phyloP scores from a whole-genome alignment of 2,329 filamentous ascomycete genomes.

The Tolypocladium sp. region DNA sequence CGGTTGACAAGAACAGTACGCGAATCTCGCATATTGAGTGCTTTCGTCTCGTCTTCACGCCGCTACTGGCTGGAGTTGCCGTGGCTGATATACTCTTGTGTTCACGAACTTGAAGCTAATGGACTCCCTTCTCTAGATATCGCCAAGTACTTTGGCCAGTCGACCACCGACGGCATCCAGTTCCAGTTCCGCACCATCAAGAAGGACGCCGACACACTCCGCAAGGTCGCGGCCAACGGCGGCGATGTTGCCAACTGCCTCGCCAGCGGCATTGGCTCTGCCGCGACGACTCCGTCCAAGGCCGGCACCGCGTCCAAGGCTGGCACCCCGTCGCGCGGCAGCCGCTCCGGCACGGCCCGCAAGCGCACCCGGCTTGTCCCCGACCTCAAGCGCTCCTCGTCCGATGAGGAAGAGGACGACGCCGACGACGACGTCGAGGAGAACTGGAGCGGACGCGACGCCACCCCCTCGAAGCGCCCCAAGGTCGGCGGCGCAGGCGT shows the following conservation, averaged over 20 bases:
- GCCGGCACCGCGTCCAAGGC: slow-evolving; percentile 15
- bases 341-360: slow-evolving; percentile 14
- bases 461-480: slow-evolving; percentile 27
- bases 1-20: slow-evolving; percentile 32
- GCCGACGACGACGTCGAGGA: slow-evolving; percentile 16
- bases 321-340: slow-evolving; percentile 4
- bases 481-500: slow-evolving; percentile 15
- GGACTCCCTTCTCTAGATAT: slow-evolving; percentile 36
- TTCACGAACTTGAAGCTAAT: neutral
- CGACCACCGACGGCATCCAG: slow-evolving; percentile 46
- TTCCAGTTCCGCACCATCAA: slow-evolving; percentile 52
- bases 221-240: slow-evolving; percentile 31
- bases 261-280: slow-evolving; percentile 13
- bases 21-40: neutral
- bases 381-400: slow-evolving; percentile 16
- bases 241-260: slow-evolving; percentile 35
- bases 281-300: slow-evolving; percentile 20
- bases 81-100: neutral
- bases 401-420: slow-evolving; percentile 16
- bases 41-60: neutral
- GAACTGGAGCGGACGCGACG: slow-evolving; percentile 21
- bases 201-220: slow-evolving; percentile 39
- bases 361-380: slow-evolving; percentile 12
- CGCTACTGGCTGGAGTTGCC: neutral
- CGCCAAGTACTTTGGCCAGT: slow-evolving; percentile 49